phyloP scores from a whole-genome alignment of 441 rosid species.

The Flueggea neowawraea region DNA sequence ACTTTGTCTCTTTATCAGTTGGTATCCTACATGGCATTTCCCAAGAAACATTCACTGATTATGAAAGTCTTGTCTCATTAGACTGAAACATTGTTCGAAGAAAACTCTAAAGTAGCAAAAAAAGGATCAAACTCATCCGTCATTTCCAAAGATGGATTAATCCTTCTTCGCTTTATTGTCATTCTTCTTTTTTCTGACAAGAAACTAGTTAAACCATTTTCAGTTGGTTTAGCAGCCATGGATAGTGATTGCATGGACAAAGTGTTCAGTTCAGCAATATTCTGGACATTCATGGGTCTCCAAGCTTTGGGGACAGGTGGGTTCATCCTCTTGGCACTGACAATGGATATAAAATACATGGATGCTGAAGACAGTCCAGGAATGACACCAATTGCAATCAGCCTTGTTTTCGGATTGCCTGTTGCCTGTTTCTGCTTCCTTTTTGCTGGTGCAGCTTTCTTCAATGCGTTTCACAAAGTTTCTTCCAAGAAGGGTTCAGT shows the following conservation, averaged over 20 bases:
- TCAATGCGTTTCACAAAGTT: conserved; percentile 10
- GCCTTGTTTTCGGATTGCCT: conserved; percentile 8
- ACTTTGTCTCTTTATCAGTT: too few relatives aligned
- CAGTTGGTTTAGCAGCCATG: neutral
- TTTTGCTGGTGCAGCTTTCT: conserved; percentile 18
- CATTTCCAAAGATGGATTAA: too few relatives aligned
- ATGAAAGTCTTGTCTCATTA: too few relatives aligned
- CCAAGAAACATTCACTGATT: too few relatives aligned
- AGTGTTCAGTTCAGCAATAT: conserved; percentile 6
- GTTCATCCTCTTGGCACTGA: conserved; percentile 11
- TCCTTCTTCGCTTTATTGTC: too few relatives aligned
- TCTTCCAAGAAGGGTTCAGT: conserved; percentile 1
- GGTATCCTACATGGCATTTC: too few relatives aligned
- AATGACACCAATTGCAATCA: neutral
- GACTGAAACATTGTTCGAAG: too few relatives aligned
- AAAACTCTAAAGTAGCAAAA: too few relatives aligned
- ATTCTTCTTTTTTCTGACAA: too few relatives aligned
- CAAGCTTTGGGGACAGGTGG: conserved; percentile 16
- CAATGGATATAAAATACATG: conserved; percentile 11
- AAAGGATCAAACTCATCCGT: too few relatives aligned
- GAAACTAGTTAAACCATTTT: too few relatives aligned
- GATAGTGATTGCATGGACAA: conserved; percentile 9
- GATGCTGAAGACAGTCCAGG: conserved; percentile 17
- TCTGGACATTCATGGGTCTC: conserved; percentile 14
- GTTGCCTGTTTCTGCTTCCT: conserved; percentile 13